These are phyloP conservation scores for Ustilago sp. DNA, from an alignment of 1,284 basidiomycete genomes.

Conservation along the genomic window DNA sequence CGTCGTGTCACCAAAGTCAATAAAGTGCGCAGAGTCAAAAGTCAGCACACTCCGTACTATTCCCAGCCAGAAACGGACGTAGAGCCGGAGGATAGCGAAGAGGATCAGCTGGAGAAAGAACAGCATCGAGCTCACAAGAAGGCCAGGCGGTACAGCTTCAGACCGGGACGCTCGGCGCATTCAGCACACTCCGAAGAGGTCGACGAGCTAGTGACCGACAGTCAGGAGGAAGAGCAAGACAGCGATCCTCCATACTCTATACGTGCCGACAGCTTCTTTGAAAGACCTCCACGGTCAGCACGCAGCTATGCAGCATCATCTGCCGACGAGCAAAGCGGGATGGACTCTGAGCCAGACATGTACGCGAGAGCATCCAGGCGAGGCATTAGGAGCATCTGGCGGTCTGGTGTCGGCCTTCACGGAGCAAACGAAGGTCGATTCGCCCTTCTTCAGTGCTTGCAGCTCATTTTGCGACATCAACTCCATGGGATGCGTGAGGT, in stretches of 20 bases:
- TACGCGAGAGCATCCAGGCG: constrained; percentile 30
- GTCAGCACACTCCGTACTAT: constrained; percentile 42
- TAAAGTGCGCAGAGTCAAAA: constrained; percentile 39
- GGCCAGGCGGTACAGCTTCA: constrained; percentile 13
- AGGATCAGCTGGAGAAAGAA: constrained; percentile 26
- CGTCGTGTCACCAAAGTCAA: constrained; percentile 21
- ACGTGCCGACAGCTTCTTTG: constrained; percentile 46
- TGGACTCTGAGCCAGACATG: constrained; percentile 32
- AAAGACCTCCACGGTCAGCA: constrained; percentile 12
- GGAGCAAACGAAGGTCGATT: constrained; percentile 47
- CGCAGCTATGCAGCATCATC: constrained; percentile 38
- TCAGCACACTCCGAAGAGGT: constrained; percentile 10
- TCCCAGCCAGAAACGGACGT: constrained; percentile 45
- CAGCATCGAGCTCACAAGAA: constrained; percentile 17
- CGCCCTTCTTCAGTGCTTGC: constrained; percentile 52
- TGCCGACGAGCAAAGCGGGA: constrained; percentile 32
- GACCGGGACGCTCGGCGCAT: constrained; percentile 14
- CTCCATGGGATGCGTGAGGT: constrained; percentile 42
- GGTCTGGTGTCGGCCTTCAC: constrained; percentile 39
- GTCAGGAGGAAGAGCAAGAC: constrained; percentile 6
- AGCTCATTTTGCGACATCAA: constrained; percentile 59
- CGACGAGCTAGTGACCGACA: constrained; percentile 10
- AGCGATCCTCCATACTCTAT: constrained; percentile 24
- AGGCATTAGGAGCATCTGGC: constrained; percentile 34
- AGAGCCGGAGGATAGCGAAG: constrained; percentile 43